Conservation (phyloP, 345 rosid genomes). For the Lagerstroemia speciosa region DNA sequence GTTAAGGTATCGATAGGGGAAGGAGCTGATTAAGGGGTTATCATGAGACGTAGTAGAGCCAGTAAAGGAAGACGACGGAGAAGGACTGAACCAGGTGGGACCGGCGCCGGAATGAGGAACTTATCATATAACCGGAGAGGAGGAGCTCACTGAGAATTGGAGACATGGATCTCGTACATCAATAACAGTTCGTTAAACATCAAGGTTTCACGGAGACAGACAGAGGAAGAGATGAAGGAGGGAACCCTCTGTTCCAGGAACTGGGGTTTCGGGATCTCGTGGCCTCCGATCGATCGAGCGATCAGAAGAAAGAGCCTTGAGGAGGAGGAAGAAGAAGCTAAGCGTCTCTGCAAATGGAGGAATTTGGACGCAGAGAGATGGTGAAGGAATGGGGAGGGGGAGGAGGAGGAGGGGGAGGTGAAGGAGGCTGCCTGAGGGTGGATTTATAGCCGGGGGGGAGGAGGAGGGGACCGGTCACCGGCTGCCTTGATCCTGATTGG, state of each 20-base stretch:
- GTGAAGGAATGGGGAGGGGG: background rate
- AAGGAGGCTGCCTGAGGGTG: too few relatives aligned
- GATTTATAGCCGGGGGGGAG: constrained; percentile 3
- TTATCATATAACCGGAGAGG: constrained; percentile 71
- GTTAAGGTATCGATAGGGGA: background rate
- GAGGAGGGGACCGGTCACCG: too few relatives aligned
- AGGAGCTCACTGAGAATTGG: constrained; percentile 78
- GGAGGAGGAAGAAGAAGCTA: background rate
- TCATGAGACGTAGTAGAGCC: constrained; percentile 95
- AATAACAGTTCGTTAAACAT: constrained; percentile 61
- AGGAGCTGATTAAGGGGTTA: background rate
- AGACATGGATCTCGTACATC: constrained; percentile 98
- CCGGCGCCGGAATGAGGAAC: constrained; percentile 78
- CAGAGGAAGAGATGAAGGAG: background rate
- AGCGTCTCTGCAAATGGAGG: background rate
- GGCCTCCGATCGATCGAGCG: background rate
- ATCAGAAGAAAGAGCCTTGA: background rate
- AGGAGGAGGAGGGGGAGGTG: background rate
- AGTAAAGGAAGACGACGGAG: constrained; percentile 99
- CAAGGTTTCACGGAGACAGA: constrained; percentile 17
- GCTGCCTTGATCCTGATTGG: constrained; percentile 2
- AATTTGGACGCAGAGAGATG: too few relatives aligned
- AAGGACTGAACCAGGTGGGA: constrained; percentile 98
- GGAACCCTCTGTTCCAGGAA: background rate
- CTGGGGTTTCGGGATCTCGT: background rate